Conservation (phyloP, 1,284 basidiomycete species). For the Cryptococcus floricola region DNA sequence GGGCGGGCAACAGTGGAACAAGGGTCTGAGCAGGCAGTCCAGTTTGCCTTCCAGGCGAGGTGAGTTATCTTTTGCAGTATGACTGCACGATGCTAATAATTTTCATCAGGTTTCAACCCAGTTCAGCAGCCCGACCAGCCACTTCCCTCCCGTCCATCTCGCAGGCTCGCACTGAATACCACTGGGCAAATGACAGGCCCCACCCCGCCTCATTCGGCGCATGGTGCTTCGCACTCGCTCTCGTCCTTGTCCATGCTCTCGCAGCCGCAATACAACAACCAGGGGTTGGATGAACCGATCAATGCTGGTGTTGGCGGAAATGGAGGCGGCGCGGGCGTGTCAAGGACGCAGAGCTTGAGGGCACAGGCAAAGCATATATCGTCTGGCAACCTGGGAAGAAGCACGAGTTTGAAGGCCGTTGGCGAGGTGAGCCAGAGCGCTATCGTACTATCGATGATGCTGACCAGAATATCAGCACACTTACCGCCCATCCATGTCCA, state of each 20-base stretch:
- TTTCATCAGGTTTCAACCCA: conserved; percentile 9
- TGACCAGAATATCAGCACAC: background rate
- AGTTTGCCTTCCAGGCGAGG: conserved; percentile 39
- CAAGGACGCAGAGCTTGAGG: conserved; percentile 42
- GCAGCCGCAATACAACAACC: conserved; percentile 6
- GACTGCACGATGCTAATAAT: background rate
- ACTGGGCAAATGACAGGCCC: conserved; percentile 8
- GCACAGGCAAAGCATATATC: conserved; percentile 36
- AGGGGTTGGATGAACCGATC: background rate
- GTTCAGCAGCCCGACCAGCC: background rate
- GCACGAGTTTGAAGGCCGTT: conserved; percentile 34
- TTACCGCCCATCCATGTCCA: background rate
- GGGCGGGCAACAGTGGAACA: conserved; percentile 25
- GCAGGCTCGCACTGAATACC: conserved; percentile 23
- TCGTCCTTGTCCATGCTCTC: conserved; percentile 37
- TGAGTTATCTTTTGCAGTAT: conserved; percentile 17
- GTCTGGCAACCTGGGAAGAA: conserved; percentile 28
- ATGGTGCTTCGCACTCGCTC: conserved; percentile 34
- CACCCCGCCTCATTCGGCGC: conserved; percentile 16
- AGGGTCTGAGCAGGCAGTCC: conserved; percentile 39
- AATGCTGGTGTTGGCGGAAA: conserved; percentile 1
- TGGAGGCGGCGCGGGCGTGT: conserved; percentile 23
- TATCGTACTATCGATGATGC: background rate
- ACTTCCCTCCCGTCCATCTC: conserved; percentile 36
- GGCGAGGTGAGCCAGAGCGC: conserved; percentile 28